phyloP scores from a whole-genome alignment of 768 basidiomycete genomes.

The Flagelloscypha sp. region DNA sequence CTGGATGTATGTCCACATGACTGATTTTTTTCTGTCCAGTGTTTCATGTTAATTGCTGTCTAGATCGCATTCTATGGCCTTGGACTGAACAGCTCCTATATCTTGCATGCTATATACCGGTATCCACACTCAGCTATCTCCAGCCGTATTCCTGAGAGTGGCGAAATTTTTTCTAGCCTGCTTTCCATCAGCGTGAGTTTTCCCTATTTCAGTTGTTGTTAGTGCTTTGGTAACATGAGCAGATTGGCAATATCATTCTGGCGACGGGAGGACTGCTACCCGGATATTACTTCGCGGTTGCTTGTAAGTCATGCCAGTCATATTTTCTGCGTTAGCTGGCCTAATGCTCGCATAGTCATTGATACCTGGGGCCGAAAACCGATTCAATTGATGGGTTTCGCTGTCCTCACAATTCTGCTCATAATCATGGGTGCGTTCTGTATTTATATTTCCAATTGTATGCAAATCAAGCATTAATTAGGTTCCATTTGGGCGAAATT shows the following conservation, averaged over 20 bases:
- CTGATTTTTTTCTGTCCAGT: too few species aligned
- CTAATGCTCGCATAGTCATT: slow-evolving; percentile 25
- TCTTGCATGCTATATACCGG: slow-evolving; percentile 27
- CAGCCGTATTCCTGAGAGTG: too few species aligned
- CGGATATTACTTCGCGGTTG: slow-evolving; percentile 30
- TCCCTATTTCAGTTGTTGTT: too few species aligned
- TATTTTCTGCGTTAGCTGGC: too few species aligned
- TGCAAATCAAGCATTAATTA: slow-evolving; percentile 1
- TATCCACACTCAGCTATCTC: slow-evolving; percentile 5
- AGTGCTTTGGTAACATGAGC: background rate
- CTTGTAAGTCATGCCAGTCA: too few species aligned
- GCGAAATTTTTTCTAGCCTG: background rate
- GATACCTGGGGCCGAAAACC: slow-evolving; percentile 31
- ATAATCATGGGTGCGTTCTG: slow-evolving; percentile 18
- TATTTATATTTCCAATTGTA: slow-evolving; percentile 1
- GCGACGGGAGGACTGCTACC: slow-evolving; percentile 30
- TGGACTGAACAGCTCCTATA: slow-evolving; percentile 36
- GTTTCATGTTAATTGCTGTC: background rate
- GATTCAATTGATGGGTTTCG: slow-evolving; percentile 32
- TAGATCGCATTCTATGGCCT: slow-evolving; percentile 41
- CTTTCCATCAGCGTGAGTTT: background rate
- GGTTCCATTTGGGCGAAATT: slow-evolving; percentile 21
- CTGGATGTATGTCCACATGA: slow-evolving; percentile 12
- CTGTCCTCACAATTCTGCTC: slow-evolving; percentile 23
- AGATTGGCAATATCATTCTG: slow-evolving; percentile 27